These are phyloP conservation scores for Biscogniauxia marginata DNA, from an alignment of 2,329 filamentous ascomycete species.

Conservation along the genomic window DNA sequence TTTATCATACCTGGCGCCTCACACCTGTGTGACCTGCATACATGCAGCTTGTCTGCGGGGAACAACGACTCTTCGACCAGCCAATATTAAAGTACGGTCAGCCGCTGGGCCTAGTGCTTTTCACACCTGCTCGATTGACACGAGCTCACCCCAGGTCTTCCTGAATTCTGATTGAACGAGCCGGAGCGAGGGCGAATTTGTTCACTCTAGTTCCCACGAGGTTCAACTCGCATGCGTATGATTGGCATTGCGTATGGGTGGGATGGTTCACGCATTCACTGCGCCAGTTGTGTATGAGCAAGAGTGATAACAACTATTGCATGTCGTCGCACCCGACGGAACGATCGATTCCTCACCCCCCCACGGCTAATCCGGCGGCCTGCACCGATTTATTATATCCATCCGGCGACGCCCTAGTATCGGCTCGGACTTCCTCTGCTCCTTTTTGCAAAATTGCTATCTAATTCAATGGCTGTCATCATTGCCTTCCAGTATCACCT, in stretches of 20 bases:
- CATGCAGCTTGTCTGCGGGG: conserved; percentile 36
- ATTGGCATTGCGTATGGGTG: conserved; percentile 8
- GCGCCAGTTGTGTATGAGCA: conserved; percentile 26
- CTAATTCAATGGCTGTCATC: conserved; percentile 25
- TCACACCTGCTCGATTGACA: conserved; percentile 16
- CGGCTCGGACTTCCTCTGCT: conserved; percentile 13
- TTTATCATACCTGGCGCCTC: conserved; percentile 26
- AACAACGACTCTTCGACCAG: conserved; percentile 39
- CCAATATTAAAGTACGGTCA: conserved; percentile 55
- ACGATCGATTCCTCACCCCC: conserved; percentile 23
- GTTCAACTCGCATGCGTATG: conserved; percentile 26
- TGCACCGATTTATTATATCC: conserved; percentile 24
- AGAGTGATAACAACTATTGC: conserved; percentile 21
- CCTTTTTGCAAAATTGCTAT: conserved; percentile 19
- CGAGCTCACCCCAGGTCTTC: conserved; percentile 23
- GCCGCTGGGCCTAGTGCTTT: conserved; percentile 29
- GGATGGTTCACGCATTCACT: background rate
- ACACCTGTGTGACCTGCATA: conserved; percentile 36
- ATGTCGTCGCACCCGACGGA: conserved; percentile 26
- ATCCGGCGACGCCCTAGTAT: conserved; percentile 23
- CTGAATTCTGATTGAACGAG: conserved; percentile 30
- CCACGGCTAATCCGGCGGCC: conserved; percentile 20
- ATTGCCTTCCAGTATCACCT: conserved; percentile 22
- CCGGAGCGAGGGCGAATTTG: conserved; percentile 16
- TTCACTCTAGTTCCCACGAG: conserved; percentile 24